Evolutionary conservation across 176 grass and related monocot species (phyloP).

Genomic region (Eragrostis nindensis): DNA sequence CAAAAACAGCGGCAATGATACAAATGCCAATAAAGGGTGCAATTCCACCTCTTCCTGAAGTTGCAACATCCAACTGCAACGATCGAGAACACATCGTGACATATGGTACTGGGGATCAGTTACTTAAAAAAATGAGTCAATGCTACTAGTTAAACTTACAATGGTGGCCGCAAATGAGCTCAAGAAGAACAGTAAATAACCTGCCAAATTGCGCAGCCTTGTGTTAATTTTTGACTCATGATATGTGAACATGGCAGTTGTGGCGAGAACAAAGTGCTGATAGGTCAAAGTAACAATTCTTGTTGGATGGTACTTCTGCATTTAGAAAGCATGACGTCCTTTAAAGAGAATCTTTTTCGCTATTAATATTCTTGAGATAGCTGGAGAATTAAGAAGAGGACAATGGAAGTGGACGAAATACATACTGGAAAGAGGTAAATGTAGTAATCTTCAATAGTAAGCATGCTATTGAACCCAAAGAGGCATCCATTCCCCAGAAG

Average conservation of each 20-base stretch:
- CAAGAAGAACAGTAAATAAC: conserved; percentile 68
- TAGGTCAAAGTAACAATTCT: conserved; percentile 66
- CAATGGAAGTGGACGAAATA: background rate
- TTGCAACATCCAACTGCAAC: conserved; percentile 68
- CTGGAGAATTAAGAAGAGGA: background rate
- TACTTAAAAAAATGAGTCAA: background rate
- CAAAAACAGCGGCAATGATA: conserved; percentile 44
- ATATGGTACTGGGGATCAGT: too few relatives aligned
- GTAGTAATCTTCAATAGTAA: conserved; percentile 74
- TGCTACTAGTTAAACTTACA: conserved; percentile 31
- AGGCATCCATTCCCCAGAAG: conserved; percentile 75
- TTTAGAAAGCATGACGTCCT: background rate
- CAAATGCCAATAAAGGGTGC: conserved; percentile 54
- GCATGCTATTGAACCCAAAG: conserved; percentile 67
- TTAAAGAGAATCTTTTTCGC: too few relatives aligned
- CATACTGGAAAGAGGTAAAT: conserved; percentile 66
- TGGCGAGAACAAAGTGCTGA: conserved; percentile 65
- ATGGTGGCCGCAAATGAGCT: conserved; percentile 55
- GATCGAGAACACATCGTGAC: conserved; percentile 7
- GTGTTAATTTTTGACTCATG: conserved; percentile 73
- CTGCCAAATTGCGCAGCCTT: conserved; percentile 54
- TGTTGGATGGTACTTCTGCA: conserved; percentile 55
- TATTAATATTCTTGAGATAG: too few relatives aligned
- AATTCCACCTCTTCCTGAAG: conserved; percentile 54
- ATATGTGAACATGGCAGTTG: conserved; percentile 51